Evolutionary conservation across 2,329 filamentous ascomycete genomes (phyloP), one percentile per base, ranked within the genome.

Genomic region (Rhynchosporium agropyri): DNA sequence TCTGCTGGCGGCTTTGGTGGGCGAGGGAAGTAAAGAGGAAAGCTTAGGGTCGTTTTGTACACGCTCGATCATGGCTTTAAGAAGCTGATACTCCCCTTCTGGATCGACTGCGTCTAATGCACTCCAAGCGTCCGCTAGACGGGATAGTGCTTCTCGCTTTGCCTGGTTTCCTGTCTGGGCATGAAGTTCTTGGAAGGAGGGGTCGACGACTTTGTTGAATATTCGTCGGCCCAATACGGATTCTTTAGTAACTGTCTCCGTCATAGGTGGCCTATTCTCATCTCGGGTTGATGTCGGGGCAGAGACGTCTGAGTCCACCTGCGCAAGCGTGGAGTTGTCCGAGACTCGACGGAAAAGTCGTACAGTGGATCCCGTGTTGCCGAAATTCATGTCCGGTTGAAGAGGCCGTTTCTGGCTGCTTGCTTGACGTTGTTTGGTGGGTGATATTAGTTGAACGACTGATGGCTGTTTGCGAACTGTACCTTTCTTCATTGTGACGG

Each of bases 311-410:
- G 64, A 65, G 38, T 69, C 65, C 12, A 70, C 66, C 46, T 72
- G 69, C n/a, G 69, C 68, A 13, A 65, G 57, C 4, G 70, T 71
- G 28, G 81, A 86, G 69, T 82, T 80, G 70, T 91, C 90, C 0
- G 93, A 95, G 0, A 96, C 92, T 29, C 94, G 87, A 67, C 91
- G 90, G 80, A 97, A 98, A 58, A 96, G 88, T 60, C 93, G 89
- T 68, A 96, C 91, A 15, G 93, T 97, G 0, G 94, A 97, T 1
- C 91, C 91, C 7, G 89, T 90, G 76, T 98, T 98, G 58, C 94
- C 95, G 77, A 96, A 98, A 5, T 89, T 96, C 81, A 96, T 88
- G 72, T 98, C 92, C 1, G 95, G 84, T 61, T 92, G 92, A 1
- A 97, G 82, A 0, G 94, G 93, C 67, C 91, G 88, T 76, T 91